These are phyloP conservation scores for Phialophora chinensis DNA, from an alignment of 2,329 filamentous ascomycete species.

Conservation along the genomic window DNA sequence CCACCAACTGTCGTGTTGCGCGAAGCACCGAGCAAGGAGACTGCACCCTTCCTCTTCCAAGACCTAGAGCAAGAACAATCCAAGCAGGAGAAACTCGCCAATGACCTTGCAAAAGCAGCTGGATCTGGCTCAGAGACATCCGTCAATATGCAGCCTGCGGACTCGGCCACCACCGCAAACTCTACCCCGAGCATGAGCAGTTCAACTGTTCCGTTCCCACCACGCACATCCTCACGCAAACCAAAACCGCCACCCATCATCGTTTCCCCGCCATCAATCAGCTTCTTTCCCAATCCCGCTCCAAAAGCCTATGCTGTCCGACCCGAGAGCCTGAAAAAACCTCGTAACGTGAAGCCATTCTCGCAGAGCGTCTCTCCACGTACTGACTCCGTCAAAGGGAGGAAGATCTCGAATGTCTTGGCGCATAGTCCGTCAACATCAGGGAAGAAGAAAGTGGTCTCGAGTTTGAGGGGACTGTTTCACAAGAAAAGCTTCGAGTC, in stretches of 20 bases:
- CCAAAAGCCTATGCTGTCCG: conserved; percentile 21
- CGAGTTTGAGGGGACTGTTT: conserved; percentile 40
- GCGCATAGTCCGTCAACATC: conserved; percentile 32
- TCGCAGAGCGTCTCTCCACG: conserved; percentile 28
- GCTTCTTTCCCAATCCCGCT: conserved; percentile 7
- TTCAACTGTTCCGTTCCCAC: conserved; percentile 22
- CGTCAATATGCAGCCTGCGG: background rate
- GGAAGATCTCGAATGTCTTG: conserved; percentile 27
- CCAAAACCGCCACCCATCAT: conserved; percentile 34
- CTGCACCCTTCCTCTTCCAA: conserved; percentile 32
- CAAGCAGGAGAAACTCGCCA: conserved; percentile 25
- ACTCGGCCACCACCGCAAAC: background rate
- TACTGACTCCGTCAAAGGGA: conserved; percentile 21
- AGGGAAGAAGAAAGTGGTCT: conserved; percentile 40
- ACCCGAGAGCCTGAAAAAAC: conserved; percentile 19
- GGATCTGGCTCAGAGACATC: conserved; percentile 4
- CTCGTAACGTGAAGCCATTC: conserved; percentile 32
- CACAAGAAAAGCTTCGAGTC: conserved; percentile 39
- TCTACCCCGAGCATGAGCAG: background rate
- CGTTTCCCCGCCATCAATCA: conserved; percentile 27
- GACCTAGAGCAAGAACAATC: conserved; percentile 24
- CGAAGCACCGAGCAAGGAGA: conserved; percentile 27
- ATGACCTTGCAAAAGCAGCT: conserved; percentile 14
- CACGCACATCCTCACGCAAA: conserved; percentile 34
- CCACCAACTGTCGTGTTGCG: conserved; percentile 29